Base-by-base conservation (phyloP, 2,329 filamentous ascomycete genomes). In the Cercospora nicotianae region DNA sequence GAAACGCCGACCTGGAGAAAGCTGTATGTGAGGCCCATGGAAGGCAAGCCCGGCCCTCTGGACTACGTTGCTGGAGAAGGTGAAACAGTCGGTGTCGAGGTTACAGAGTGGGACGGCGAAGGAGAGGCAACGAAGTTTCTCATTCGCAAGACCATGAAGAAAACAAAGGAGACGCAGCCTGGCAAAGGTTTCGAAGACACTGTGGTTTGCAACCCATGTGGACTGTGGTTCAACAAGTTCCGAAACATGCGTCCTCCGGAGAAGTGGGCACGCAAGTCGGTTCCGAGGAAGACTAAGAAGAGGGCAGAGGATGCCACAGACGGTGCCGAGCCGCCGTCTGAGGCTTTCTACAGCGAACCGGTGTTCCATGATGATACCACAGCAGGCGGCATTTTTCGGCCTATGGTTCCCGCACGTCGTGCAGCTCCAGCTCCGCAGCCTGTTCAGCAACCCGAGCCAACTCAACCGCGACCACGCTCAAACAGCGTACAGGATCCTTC, bases 1-100 rank as follows among this genome's bases (percentile, higher is more conserved):
- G 92, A 98, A 75, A 99, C 95, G 0, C 92, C 94, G 0, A 97
- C 94, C 0, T 99, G 95, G 95, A 89, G 95, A 68, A 95, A 94
- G 76, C 92, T 95, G 12, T 97, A 91, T 85, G 89, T 89, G n/a
- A 92, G 93, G 75, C 85, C 91, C 7, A 85, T 90, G 57, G 82
- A 87, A 16, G 93, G 92, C 1, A 85, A 85, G 33, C 92, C 93
- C 0, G 85, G 87, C 3, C 87, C 90, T 68, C 85, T 91, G 58
- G 88, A 92, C 67, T 88, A 90, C 64, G 91, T 90, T 0, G 89
- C 91, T 67, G 90, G 90, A 73, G 89, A 90, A 58, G 90, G 91
- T 1, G 86, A 86, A 60, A 87, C 94, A 58, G 90, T 93, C 18
- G 91, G 90, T 23, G 90, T 96, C 75, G 88, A 92, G 63, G 81